These are phyloP conservation scores for Colletotrichum sp. DNA, from an alignment of 2,329 filamentous ascomycete genomes.

Conservation along the genomic window DNA sequence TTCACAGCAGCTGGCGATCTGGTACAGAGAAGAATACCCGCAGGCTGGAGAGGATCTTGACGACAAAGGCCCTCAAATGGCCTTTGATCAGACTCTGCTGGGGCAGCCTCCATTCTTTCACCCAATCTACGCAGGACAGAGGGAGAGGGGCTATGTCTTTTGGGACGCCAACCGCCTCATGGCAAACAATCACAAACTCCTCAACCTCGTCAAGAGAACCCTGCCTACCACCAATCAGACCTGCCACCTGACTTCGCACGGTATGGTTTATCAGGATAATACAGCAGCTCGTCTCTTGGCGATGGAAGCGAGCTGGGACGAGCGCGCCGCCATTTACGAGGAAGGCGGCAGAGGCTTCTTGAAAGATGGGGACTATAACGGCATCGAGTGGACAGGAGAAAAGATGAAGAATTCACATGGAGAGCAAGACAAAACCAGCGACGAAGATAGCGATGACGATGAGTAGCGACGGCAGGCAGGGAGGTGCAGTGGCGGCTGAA, in stretches of 20 bases:
- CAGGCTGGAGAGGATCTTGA: background rate
- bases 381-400: background rate
- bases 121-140: background rate
- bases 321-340: background rate
- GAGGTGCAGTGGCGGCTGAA: background rate
- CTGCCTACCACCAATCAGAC: background rate
- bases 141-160: background rate
- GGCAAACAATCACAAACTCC: background rate
- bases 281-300: background rate
- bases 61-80: background rate
- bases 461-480: background rate
- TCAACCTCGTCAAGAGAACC: background rate
- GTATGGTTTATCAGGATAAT: background rate
- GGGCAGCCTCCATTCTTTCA: background rate
- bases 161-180: background rate
- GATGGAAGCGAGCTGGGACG: background rate
- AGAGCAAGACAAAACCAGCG: background rate
- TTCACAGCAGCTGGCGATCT: background rate
- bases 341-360: background rate
- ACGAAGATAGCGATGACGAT: background rate
- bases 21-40: background rate
- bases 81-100: background rate
- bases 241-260: fast-evolving
- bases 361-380: background rate
- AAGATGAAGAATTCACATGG: background rate